These are phyloP conservation scores for Saturnispora halmiae DNA, from an alignment of 805 yeast genomes.

Conservation along the genomic window DNA sequence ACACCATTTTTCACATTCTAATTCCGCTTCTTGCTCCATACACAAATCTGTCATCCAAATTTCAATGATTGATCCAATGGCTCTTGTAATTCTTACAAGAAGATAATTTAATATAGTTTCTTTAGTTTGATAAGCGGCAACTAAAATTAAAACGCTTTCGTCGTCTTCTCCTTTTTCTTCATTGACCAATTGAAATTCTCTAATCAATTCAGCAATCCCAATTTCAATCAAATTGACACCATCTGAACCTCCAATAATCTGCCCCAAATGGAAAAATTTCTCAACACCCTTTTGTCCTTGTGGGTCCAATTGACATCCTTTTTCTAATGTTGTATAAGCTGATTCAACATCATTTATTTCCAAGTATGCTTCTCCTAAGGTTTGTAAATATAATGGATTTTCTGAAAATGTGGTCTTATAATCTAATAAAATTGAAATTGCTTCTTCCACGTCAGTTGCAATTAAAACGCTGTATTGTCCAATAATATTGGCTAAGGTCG, in stretches of 20 bases:
- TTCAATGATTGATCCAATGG: slow-evolving; percentile 78
- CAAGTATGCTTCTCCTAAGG: slow-evolving; percentile 66
- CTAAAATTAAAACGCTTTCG: slow-evolving; percentile 21
- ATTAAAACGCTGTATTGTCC: slow-evolving; percentile 27
- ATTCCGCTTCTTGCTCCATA: slow-evolving; percentile 86
- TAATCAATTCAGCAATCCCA: slow-evolving; percentile 50
- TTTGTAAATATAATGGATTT: slow-evolving; percentile 40
- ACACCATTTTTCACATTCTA: slow-evolving; percentile 64
- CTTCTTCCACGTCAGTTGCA: slow-evolving; percentile 41
- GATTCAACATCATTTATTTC: slow-evolving; percentile 74
- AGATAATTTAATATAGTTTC: slow-evolving; percentile 30
- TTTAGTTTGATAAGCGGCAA: slow-evolving; percentile 23
- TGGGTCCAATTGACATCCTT: slow-evolving; percentile 63
- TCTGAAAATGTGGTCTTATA: slow-evolving; percentile 30
- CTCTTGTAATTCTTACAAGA: slow-evolving; percentile 59
- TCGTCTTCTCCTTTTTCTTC: slow-evolving; percentile 7
- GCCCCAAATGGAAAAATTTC: slow-evolving; percentile 85
- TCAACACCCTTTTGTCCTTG: slow-evolving; percentile 59
- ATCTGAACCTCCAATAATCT: slow-evolving; percentile 72
- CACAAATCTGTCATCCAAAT: slow-evolving; percentile 97
- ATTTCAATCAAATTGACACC: slow-evolving; percentile 56
- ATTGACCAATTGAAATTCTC: slow-evolving; percentile 23
- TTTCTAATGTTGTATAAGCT: slow-evolving; percentile 55
- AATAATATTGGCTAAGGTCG: slow-evolving; percentile 6
- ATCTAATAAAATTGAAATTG: slow-evolving; percentile 40